Evolutionary conservation across 2,329 filamentous ascomycete species (phyloP), one percentile per base, ranked within the genome.

Genomic region (Dichotomopilus funicola): DNA sequence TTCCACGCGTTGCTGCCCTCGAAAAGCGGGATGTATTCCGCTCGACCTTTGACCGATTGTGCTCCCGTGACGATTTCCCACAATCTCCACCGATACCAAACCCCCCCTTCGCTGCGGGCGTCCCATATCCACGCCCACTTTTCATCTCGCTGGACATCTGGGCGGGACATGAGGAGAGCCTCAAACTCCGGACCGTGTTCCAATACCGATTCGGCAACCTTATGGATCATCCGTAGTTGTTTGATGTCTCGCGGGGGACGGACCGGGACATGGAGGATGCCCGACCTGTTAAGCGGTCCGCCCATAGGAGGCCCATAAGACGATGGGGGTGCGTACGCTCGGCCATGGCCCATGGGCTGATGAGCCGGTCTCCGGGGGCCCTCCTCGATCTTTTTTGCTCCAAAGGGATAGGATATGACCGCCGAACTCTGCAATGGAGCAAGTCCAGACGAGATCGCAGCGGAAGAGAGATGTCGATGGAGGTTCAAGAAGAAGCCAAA

Each of bases 51-150:
- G 12, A 70, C 71, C 3, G 73, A 67, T 43, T 78, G 74, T 1
- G 78, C 77, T 4, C 85, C 85, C 1, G 88, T 91, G n/a, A 92
- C 76, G 7, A 92, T 79, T 63, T 94, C 85, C 88, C 91, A 96
- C 45, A 97, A 67, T 45, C 89, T 83, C 88, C 90, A 97, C 44
- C 94, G 85, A 70, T 97, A 97, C 80, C 91, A 99, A 12, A 95
- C 81, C 12, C 87, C 92, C 33, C 84, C 91, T 59, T 79, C 77
- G 65, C 85, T 91, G 61, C 85, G 81, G 19, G 91, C 81, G 68
- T 97, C 87, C 86, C 89, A 99, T 5, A 99, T 77, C 88, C 91
- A 99, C 0, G 91, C 88, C 85, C 92, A 97, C 62, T 87, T 91
- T 69, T 95, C 89, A 57, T 96, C 89, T 42, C 79, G 80, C 67